Conservation (phyloP, 805 yeast species). For the Lipomyces sp. region DNA sequence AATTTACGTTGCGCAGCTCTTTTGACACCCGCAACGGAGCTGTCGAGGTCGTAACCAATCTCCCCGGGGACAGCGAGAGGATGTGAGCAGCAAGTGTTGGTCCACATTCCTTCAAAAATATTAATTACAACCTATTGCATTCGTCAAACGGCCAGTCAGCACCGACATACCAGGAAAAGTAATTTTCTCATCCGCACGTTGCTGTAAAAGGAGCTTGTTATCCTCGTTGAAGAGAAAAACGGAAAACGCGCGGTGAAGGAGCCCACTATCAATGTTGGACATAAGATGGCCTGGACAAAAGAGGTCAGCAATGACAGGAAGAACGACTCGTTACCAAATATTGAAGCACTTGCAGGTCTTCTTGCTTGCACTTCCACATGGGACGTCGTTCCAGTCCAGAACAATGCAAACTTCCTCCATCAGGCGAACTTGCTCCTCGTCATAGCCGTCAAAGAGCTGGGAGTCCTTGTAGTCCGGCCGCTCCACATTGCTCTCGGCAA, state of each 20-base stretch:
- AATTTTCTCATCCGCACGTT: conserved; percentile 93
- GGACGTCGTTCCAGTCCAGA: conserved; percentile 78
- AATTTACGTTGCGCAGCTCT: conserved; percentile 89
- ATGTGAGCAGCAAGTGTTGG: conserved; percentile 98
- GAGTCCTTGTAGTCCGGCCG: conserved; percentile 28
- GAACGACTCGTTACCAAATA: neutral
- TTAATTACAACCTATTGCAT: neutral
- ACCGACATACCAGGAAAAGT: conserved; percentile 65
- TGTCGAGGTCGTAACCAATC: conserved; percentile 59
- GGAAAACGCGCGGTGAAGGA: conserved; percentile 92
- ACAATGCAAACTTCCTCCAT: conserved; percentile 98
- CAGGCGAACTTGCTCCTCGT: conserved; percentile 86
- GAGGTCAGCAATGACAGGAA: neutral
- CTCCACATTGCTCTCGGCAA: conserved; percentile 47
- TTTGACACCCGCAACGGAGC: conserved; percentile 73
- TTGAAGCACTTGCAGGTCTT: conserved; percentile 54
- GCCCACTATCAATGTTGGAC: conserved; percentile 80
- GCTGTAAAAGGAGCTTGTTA: conserved; percentile 78
- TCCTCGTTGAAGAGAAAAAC: conserved; percentile 86
- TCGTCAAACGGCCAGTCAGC: neutral
- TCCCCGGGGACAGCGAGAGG: conserved; percentile 84
- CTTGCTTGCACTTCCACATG: conserved; percentile 92
- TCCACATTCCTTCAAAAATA: conserved; percentile 67
- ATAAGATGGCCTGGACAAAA: conserved; percentile 48
- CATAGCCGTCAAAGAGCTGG: conserved; percentile 76